Conservation (phyloP, 345 rosid genomes). For the Euclidium syriacum region DNA sequence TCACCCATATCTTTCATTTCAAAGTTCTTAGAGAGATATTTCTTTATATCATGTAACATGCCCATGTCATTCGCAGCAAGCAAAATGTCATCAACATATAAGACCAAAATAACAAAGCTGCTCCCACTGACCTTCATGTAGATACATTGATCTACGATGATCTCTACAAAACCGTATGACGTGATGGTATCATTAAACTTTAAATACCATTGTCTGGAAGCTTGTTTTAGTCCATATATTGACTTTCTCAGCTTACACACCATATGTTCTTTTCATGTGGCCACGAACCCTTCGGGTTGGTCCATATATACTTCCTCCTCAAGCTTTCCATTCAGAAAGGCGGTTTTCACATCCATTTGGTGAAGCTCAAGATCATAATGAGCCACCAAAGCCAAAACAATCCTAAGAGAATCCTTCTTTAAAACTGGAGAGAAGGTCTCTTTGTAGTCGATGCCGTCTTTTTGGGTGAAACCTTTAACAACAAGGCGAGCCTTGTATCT, state of each 20-base stretch:
- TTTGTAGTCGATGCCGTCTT: not conserved
- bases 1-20: not conserved
- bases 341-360: too few relatives aligned
- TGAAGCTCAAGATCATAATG: too few relatives aligned
- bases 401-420: too few relatives aligned
- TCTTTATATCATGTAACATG: not conserved
- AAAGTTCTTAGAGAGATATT: not conserved
- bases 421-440: not conserved
- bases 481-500: not conserved
- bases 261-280: not conserved
- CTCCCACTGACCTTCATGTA: too few relatives aligned
- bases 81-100: constrained; percentile 1
- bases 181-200: too few relatives aligned
- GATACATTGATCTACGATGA: too few relatives aligned
- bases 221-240: not conserved
- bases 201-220: too few relatives aligned
- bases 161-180: too few relatives aligned
- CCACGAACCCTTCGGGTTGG: not conserved
- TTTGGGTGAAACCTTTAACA: not conserved
- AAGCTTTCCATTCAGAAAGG: too few relatives aligned
- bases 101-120: not conserved
- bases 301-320: too few relatives aligned
- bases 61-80: not conserved
- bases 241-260: not conserved
- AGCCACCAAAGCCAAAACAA: too few relatives aligned